Evolutionary conservation across 1,139 yeast genomes (phyloP).

Genomic region (Lodderomyces margitis): DNA sequence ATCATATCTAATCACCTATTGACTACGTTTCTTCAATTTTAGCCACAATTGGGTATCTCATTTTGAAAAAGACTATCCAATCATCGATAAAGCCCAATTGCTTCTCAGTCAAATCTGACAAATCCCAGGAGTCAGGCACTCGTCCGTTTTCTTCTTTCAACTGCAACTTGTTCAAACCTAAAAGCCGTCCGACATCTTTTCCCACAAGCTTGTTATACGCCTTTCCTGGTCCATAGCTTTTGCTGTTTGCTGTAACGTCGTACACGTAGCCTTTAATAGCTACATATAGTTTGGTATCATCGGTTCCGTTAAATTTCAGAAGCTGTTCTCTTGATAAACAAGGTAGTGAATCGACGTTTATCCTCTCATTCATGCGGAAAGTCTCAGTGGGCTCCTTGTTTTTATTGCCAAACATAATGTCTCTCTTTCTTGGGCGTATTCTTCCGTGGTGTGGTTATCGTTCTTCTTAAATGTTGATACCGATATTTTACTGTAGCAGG

Average conservation of each 20-base stretch:
- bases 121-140: slow-evolving; percentile 42
- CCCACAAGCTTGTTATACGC: slow-evolving; percentile 75
- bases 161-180: slow-evolving; percentile 46
- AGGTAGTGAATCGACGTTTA: slow-evolving; percentile 29
- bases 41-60: slow-evolving; percentile 46
- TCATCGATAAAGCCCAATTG: slow-evolving; percentile 52
- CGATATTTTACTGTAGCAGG: too few species aligned
- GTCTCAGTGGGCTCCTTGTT: slow-evolving; percentile 19
- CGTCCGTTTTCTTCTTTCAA: slow-evolving; percentile 15
- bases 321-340: slow-evolving; percentile 36
- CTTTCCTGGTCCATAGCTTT: slow-evolving; percentile 74
- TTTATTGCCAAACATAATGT: slow-evolving; percentile 11
- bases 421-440: too few species aligned
- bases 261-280: slow-evolving; percentile 75
- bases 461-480: too few species aligned
- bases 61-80: slow-evolving; percentile 56
- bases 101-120: slow-evolving; percentile 46
- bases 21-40: slow-evolving; percentile 26
- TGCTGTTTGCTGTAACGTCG: slow-evolving; percentile 66
- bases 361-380: slow-evolving; percentile 20
- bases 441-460: too few species aligned
- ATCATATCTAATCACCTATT: slow-evolving; percentile 1
- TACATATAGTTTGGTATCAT: slow-evolving; percentile 50
- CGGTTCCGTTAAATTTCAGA: slow-evolving; percentile 32
- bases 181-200: slow-evolving; percentile 71